These are phyloP conservation scores for Alternaria dauci DNA, from an alignment of 2,329 filamentous ascomycete species.

Conservation along the genomic window DNA sequence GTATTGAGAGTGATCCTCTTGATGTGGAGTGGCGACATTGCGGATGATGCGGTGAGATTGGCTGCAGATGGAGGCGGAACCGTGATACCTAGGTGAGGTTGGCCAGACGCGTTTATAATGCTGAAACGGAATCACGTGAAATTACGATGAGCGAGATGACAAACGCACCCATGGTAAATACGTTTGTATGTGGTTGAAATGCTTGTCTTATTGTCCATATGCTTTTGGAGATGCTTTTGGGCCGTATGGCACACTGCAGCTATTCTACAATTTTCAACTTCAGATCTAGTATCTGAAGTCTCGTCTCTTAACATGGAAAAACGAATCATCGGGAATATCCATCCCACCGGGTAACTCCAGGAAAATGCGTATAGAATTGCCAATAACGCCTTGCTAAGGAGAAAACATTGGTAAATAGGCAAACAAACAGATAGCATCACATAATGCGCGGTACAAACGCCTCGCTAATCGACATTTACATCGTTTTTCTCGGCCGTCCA, in stretches of 20 bases:
- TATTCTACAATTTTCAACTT: background rate
- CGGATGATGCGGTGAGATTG: slow-evolving; percentile 3
- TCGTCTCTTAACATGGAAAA: background rate
- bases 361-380: background rate
- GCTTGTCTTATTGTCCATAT: background rate
- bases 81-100: background rate
- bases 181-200: background rate
- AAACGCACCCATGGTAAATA: background rate
- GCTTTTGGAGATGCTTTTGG: background rate
- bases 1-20: slow-evolving; percentile 25
- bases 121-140: slow-evolving; percentile 16
- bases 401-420: background rate
- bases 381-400: slow-evolving; percentile 1
- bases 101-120: slow-evolving; percentile 1
- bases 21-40: slow-evolving; percentile 20
- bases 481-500: slow-evolving; percentile 37
- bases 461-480: slow-evolving; percentile 5
- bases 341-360: background rate
- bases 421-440: background rate
- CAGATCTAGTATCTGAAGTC: background rate
- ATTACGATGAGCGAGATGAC: background rate
- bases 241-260: background rate
- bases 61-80: background rate
- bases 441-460: background rate
- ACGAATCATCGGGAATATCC: background rate